Evolutionary conservation across 2,329 filamentous ascomycete genomes (phyloP).

Genomic region (Waltergamsia citrina): DNA sequence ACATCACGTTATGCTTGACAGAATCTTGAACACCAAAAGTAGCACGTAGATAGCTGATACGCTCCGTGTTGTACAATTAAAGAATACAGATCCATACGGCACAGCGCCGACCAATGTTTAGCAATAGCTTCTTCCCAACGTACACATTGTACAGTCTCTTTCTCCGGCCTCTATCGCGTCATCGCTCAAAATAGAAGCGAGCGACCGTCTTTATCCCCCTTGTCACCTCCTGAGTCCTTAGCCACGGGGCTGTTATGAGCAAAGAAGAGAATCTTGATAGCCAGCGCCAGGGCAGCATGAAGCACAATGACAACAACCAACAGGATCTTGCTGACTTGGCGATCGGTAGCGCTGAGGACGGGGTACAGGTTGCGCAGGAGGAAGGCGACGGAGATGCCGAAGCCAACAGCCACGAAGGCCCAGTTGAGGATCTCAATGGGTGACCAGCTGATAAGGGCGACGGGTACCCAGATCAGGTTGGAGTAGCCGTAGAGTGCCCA

Average conservation of each 20-base stretch:
- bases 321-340: conserved; percentile 81
- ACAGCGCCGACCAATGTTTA: neutral
- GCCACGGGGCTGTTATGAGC: conserved; percentile 56
- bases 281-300: conserved; percentile 82
- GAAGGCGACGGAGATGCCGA: conserved; percentile 74
- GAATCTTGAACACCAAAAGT: neutral
- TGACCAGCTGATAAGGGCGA: conserved; percentile 86
- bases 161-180: too few relatives aligned
- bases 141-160: too few relatives aligned
- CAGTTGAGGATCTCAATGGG: conserved; percentile 82
- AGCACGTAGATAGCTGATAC: too few relatives aligned
- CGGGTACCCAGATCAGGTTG: conserved; percentile 94
- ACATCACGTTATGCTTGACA: too few relatives aligned
- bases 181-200: too few relatives aligned
- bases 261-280: conserved; percentile 97
- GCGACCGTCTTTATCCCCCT: conserved; percentile 11
- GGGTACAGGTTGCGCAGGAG: conserved; percentile 81
- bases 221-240: conserved; percentile 19
- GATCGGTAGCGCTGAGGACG: conserved; percentile 85
- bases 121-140: too few relatives aligned
- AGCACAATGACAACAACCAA: conserved; percentile 75
- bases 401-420: conserved; percentile 82
- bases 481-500: conserved; percentile 93
- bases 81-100: neutral
- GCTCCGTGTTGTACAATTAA: neutral